These are phyloP conservation scores for Lasiosphaeriaceae sp. DNA, from an alignment of 495 filamentous ascomycete genomes.

Conservation along the genomic window DNA sequence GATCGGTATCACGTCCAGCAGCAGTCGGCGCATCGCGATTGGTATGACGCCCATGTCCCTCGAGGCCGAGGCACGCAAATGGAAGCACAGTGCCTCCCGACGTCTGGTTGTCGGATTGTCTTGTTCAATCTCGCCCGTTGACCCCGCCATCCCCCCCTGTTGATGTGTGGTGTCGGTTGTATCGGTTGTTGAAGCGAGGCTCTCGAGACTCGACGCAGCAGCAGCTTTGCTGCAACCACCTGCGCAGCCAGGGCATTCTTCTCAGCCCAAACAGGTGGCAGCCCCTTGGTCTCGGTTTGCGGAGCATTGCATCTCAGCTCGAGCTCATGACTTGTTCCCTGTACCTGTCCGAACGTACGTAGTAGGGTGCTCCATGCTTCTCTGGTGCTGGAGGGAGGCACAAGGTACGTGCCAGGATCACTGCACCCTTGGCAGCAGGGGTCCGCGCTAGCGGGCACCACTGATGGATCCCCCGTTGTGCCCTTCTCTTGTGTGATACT, in stretches of 20 bases:
- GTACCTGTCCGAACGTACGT: no score
- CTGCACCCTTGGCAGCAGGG: constrained; percentile 3
- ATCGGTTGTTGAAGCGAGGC: neutral
- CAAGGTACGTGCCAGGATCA: neutral
- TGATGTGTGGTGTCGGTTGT: no score
- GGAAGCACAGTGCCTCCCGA: no score
- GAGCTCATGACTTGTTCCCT: neutral
- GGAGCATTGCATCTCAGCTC: constrained; percentile 10
- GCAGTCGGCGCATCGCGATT: constrained; percentile 10
- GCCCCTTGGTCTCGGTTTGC: neutral
- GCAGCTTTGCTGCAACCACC: neutral
- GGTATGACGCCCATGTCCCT: constrained; percentile 8
- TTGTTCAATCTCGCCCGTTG: no score
- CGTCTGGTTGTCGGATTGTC: no score
- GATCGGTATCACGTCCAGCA: neutral
- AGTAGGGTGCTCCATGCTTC: no score
- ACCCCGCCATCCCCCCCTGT: no score
- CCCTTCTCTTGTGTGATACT: neutral
- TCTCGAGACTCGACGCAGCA: neutral
- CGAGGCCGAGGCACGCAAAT: neutral
- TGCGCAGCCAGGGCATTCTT: neutral
- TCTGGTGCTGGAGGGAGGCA: no score
- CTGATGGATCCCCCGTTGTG: constrained; percentile 12
- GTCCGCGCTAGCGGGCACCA: constrained; percentile 4
- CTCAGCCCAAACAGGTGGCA: neutral